Evolutionary conservation across 192 early-diverging fungal species (phyloP), one percentile per base, ranked within the genome.

Genomic region (Lobosporangium transversale): DNA sequence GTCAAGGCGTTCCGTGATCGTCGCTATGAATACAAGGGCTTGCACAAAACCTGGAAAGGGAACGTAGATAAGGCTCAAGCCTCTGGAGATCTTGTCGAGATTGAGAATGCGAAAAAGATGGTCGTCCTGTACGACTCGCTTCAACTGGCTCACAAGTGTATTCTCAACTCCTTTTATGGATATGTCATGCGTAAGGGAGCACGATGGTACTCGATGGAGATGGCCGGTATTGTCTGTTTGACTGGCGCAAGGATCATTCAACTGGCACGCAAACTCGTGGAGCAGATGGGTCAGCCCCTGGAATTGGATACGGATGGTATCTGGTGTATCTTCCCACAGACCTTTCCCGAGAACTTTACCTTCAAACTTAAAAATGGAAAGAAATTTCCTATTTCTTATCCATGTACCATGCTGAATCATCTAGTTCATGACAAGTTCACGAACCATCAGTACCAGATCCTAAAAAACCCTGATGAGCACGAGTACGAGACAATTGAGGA

Each of bases 271-370:
- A 81, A 91, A 53, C 88, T 95, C 12, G 91, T 99, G 2, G 98
- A 99, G 78, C 90, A 93, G 57, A 81, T 99, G 31, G 98, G 98
- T 0, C 82, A 94, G 26, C 96, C 98, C 5, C 83, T 99, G 11
- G 98, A 99, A 81, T 83, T 99, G 35, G 98, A 99, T 70, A 99
- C 98, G 17, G 98, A 99, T 62, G 98, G 98, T 55, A 98, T 99
- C 73, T 97, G 97, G 97, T 98, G 96, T 73, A 95, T 95, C 24
- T 84, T 99, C 42, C 98, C 98, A 0, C 78, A 88, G 23, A 87
- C 87, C 0, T 99, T 99, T 51, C 98, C 98, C 0, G 95, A 97
- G 68, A 94, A 96, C 70, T 96, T 92, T 78, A 80, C 84, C 7
- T 98, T 98, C 81, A 89, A 87, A 53, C 83, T 97, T 37, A 86